Evolutionary conservation across 2,329 filamentous ascomycete species (phyloP), one percentile per base, ranked within the genome.

Genomic region (Lizonia empirigonia): DNA sequence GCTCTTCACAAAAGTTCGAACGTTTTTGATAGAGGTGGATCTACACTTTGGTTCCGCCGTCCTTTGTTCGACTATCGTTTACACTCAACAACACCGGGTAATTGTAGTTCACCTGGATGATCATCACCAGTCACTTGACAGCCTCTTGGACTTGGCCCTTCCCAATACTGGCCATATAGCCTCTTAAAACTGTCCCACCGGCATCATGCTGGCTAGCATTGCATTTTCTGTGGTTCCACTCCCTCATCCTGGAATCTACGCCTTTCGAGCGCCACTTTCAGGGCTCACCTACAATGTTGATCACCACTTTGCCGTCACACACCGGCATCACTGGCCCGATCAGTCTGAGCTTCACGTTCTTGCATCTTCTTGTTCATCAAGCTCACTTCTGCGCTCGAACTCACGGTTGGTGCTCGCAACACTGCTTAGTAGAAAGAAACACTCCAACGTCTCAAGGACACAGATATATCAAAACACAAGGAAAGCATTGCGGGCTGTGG

Each of bases 1-100:
- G 35, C 20, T 48, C 40, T 15, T 48, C 16, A 29, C 50, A 53
- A 48, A 53, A 48, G 50, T 44, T 44, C 44, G 50, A 35, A 45
- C 48, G 23, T 27, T 5, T 36, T 35, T 34, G 49, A 44, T 47
- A 52, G 44, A 48, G 39, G 39, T 36, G 44, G 44, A n/a, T 13
- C 34, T 32, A 19, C 19, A 26, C 30, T 44, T 38, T 35, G 19
- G 27, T 20, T 24, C 38, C 50, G 33, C 34, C 39, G 38, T 40
- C 24, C 44, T 44, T 30, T 48, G 39, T 53, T 48, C 50, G 44
- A 32, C 50, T 27, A 47, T 40, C 36, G 42, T 53, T 47, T 44
- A 44, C 50, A 39, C 39, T 42, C 44, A 19, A 48, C 39, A 39
- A 39, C 35, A 16, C 50, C 36, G 44, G 50, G 44, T 53, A 47